phyloP scores from a whole-genome alignment of 768 basidiomycete species.

The Paxillus ammoniavirescens region DNA sequence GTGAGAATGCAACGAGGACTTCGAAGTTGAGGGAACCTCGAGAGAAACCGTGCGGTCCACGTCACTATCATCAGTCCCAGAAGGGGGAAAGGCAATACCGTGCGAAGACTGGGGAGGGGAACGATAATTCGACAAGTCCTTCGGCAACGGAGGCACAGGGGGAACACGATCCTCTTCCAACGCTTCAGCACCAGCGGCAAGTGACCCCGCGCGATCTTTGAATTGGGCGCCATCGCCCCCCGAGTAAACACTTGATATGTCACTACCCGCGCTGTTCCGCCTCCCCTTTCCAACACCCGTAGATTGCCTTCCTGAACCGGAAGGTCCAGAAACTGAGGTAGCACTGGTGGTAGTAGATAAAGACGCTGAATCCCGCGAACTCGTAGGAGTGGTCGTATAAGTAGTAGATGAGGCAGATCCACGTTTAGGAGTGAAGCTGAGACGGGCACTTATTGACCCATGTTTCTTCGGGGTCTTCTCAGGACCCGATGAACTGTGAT shows the following conservation, averaged over 20 bases:
- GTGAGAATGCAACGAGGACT: constrained; percentile 27
- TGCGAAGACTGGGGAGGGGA: constrained; percentile 65
- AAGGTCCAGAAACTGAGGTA: constrained; percentile 65
- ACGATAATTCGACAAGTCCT: constrained; percentile 78
- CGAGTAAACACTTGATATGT: constrained; percentile 74
- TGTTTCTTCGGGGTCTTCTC: constrained; percentile 74
- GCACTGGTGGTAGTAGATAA: constrained; percentile 75
- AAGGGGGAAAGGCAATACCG: constrained; percentile 48
- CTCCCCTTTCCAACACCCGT: constrained; percentile 54
- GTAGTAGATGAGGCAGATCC: constrained; percentile 89
- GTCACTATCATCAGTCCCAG: constrained; percentile 44
- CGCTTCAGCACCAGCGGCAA: constrained; percentile 57
- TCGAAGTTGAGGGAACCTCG: constrained; percentile 44
- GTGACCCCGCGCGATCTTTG: constrained; percentile 67
- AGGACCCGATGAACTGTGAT: constrained; percentile 39
- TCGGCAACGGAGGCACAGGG: constrained; percentile 90
- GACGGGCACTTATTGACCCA: constrained; percentile 52
- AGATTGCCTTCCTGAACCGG: constrained; percentile 70
- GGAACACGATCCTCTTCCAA: constrained; percentile 72
- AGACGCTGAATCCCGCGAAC: constrained; percentile 85
- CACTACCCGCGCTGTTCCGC: constrained; percentile 86
- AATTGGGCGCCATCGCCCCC: constrained; percentile 54
- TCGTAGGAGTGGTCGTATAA: constrained; percentile 76
- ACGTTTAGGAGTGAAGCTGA: constrained; percentile 82
- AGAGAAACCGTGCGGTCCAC: constrained; percentile 48